Evolutionary conservation across 345 rosid species (phyloP), one percentile per base, ranked within the genome.

Genomic region (Linum usitatissimum): DNA sequence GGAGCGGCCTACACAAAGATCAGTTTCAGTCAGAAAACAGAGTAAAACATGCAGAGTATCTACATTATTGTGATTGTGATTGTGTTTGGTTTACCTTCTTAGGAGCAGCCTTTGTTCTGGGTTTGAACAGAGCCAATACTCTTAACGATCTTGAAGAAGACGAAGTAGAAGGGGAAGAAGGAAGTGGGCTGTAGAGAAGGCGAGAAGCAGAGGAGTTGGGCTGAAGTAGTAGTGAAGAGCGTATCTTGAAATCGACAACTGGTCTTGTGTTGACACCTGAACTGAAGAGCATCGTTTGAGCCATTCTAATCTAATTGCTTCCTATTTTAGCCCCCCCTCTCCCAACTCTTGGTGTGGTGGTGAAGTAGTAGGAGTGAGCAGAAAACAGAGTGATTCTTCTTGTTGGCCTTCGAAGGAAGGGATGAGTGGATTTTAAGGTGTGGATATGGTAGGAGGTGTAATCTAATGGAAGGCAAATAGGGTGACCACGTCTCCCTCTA

Each of bases 201-300:
- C 42, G 61, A 61, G 84, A 73, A 0, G 51, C 51, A 55, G 75
- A 77, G n/a, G 80, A 39, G 31, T 62, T 64, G 30, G 88, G 81
- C 21, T 78, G 81, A 66, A 82, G 81, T 57, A 81, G 49, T 64
- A 7, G 8, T 34, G 38, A 34, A 34, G 87, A 72, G 71, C 75
- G 78, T 72, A 66, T 74, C 75, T 72, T 86, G 68, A 69, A 59
- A 30, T 69, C 73, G 57, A 80, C 71, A 12, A 59, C 72, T 48
- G 70, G 82, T 61, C 77, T 66, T 4, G 80, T 73, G 6, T 89
- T 75, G 51, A 88, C 86, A 18, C 96, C 82, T 20, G 88, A 81
- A 77, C 76, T 76, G 70, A 92, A 80, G 81, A 92, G 57, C 87
- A 84, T 83, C 56, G 91, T 86, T 71, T 92, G 96, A 65, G 98